Base-by-base conservation (phyloP, 2,329 filamentous ascomycete species). In the Sclerotinia minor region DNA sequence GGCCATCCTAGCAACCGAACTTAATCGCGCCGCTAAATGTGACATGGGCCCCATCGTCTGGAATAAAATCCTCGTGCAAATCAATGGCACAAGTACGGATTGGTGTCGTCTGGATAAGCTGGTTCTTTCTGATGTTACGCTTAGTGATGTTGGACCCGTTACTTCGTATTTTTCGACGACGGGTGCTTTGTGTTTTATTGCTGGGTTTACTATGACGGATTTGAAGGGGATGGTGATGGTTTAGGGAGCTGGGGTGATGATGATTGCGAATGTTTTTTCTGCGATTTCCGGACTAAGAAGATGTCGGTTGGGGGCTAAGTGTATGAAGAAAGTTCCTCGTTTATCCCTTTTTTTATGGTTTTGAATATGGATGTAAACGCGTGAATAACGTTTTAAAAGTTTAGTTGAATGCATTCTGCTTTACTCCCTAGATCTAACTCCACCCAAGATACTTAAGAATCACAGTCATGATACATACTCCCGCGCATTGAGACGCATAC, bases 81-180 rank as follows among this genome's bases (percentile, higher is more conserved):
- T 50, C 7, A 8, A 49, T 13, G 44, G 44, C 3, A 49, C 58
- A 4, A 24, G 17, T 24, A 19, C 13, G 3, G 58, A 38, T 24
- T 61, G 58, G 58, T 61, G 44, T 24, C 38, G 44, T 35, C 7
- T 50, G 24, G 45, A 61, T 24, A 38, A 50, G 11, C 29, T 61
- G 24, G 11, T 61, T 4, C 44, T 61, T 1, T 15, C 11, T 2
- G 11, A 24, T 13, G 58, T 35, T 24, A 49, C 58, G 1, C 29
- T 61, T 49, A 38, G 29, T 24, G 29, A 49, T 4, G 15, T 35
- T 5, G 21, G 29, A 49, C 1, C 29, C 13, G 29, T 49, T 49
- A 21, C 24, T 17, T 49, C n/a, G n/a, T n/a, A n/a, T n/a, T n/a
- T n/a, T n/a, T n/a, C n/a, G n/a, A n/a, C n/a, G n/a, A n/a, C n/a